Evolutionary conservation across 208 protist genomes (phyloP), one percentile per base, ranked within the genome.

Genomic region (Vickermania ingenoplastis): DNA sequence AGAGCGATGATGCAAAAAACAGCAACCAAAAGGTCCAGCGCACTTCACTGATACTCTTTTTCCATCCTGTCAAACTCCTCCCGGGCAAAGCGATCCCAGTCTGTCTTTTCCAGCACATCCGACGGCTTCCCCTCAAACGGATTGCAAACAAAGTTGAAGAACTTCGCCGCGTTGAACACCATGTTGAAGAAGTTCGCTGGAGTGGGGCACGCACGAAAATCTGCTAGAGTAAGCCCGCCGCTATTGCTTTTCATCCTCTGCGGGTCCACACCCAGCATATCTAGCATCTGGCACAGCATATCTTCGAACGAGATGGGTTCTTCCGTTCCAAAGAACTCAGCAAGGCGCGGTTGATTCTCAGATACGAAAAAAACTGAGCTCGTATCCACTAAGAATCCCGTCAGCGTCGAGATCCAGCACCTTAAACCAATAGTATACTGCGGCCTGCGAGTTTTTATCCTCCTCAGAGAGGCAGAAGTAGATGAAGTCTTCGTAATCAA

Each of bases 381-480:
- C 97, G 63, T 89, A 97, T 3, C 86, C 83, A 51, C 85, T 95
- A 3, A 98, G 48, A 41, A 97, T 62, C 23, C 97, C 97, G 64
- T 98, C 97, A 23, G 87, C 83, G 69, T 98, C 97, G 0, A 90
- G 48, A 65, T 98, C 95, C 0, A 96, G 61, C 17, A 91, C 73
- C 51, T 86, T 89, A 69, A 98, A 98, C 95, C 96, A 98, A 70
- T 97, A 98, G 53, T 91, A 85, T n/a, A 97, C 69, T 25, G 88
- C 83, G 13, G 89, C 73, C 23, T 78, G 67, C 31, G 73, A 88
- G 48, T 89, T 96, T 70, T 98, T 98, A 73, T 98, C 94, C 73
- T 98, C 95, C 71, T 98, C 96, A 2, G 84, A 96, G n/a, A 98
- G 63, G 57, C 91, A 95, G 73, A 98, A 98, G 81, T 86, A 97